A percentile compares a stretch with the other conserved stretches of the same genome.
Conservation (phyloP, 441 rosid species). For the Cnidoscolus chayamansa region DNA sequence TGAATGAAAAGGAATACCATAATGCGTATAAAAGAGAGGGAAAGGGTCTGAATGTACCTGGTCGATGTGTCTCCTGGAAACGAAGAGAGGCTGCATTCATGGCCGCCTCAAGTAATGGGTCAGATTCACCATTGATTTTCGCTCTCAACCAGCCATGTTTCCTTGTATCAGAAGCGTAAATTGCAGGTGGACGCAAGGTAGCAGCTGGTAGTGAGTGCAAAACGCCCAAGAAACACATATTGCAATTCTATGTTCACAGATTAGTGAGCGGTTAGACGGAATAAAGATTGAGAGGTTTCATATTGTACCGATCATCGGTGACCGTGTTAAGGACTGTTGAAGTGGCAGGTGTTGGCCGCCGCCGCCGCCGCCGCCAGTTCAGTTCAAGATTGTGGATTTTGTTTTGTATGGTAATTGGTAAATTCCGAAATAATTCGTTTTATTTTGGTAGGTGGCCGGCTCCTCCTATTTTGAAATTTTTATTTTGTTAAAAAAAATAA, state of each 20-base stretch:
- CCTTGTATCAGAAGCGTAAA: constrained; percentile 22
- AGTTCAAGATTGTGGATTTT: no score
- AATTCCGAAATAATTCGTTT: no score
- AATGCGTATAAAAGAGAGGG: neutral
- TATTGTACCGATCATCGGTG: neutral
- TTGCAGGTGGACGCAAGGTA: constrained; percentile 14
- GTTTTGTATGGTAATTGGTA: no score
- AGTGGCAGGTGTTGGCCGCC: no score
- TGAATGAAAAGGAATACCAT: constrained; percentile 20
- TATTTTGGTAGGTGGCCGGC: no score
- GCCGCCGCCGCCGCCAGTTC: no score
- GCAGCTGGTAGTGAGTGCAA: constrained; percentile 14
- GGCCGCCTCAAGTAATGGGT: constrained; percentile 63
- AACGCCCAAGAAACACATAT: constrained; percentile 26
- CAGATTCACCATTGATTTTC: constrained; percentile 44
- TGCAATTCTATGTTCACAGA: neutral
- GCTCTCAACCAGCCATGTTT: constrained; percentile 33
- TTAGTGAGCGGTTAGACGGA: neutral
- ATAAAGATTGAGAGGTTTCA: constrained; percentile 6
- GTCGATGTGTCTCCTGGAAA: constrained; percentile 70
- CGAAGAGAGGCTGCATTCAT: constrained; percentile 67
- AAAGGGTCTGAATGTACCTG: constrained; percentile 36
- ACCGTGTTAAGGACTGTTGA: neutral
- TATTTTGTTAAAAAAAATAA: no score
- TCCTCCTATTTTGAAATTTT: no score